Percentiles rank a stretch among this genome's conserved stretches.
phyloP scores from a whole-genome alignment of 1,139 yeast species.

The Kodamaea anthophila region DNA sequence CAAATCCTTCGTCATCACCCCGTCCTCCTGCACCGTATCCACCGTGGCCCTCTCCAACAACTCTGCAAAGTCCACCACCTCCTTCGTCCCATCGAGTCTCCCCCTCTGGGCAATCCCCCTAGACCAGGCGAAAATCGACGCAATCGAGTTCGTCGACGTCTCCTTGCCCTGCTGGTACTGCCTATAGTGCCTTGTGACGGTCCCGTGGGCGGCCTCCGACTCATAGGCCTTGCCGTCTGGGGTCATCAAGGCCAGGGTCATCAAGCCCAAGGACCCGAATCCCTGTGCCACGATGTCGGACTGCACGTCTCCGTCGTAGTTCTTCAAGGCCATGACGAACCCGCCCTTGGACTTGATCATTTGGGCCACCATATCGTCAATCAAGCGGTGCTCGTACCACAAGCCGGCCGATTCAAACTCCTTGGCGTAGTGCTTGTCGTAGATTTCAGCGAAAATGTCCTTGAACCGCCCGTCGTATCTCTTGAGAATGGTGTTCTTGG shows the following conservation, averaged over 20 bases:
- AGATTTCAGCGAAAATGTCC: conserved; percentile 82
- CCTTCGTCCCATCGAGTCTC: conserved; percentile 77
- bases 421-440: conserved; percentile 60
- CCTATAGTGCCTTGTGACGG: conserved; percentile 94
- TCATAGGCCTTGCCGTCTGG: conserved; percentile 96
- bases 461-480: conserved; percentile 91
- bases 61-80: conserved; percentile 73
- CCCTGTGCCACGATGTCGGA: conserved; percentile 98
- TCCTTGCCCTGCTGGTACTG: conserved; percentile 93
- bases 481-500: conserved; percentile 92
- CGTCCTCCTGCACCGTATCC: conserved; percentile 80
- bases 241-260: conserved; percentile 91
- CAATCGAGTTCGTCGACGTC: conserved; percentile 96
- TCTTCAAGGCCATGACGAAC: conserved; percentile 88
- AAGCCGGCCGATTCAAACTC: conserved; percentile 72
- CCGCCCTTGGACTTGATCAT: conserved; percentile 96
- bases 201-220: conserved; percentile 96
- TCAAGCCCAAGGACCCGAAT: conserved; percentile 89
- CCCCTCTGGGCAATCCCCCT: conserved; percentile 92
- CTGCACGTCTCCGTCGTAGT: conserved; percentile 97
- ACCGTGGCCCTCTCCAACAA: conserved; percentile 74
- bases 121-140: conserved; percentile 97
- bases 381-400: conserved; percentile 94
- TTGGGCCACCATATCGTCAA: conserved; percentile 98
- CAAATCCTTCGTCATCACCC: conserved; percentile 92